A percentile compares a stretch with the other conserved stretches of the same genome.
Evolutionary conservation across 108 stramenopile genomes (phyloP).

Genomic region (Mediolabrus comicus): DNA sequence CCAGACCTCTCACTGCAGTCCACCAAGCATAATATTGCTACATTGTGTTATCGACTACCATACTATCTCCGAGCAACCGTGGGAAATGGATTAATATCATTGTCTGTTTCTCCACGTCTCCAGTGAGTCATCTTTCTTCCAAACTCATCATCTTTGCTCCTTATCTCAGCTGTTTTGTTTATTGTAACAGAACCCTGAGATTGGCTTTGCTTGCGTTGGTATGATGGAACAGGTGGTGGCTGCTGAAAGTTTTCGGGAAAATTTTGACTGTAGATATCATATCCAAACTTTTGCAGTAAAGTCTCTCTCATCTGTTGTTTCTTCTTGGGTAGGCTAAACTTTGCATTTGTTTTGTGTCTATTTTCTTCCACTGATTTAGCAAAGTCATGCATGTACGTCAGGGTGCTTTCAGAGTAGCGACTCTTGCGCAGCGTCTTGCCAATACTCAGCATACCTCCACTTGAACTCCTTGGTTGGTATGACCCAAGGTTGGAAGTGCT

Average conservation of each 20-base stretch:
- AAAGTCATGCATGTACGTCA: conserved; percentile 53
- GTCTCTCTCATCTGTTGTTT: conserved; percentile 13
- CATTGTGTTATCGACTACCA: too few relatives aligned
- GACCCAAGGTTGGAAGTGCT: conserved; percentile 48
- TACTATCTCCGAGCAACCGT: conserved; percentile 7
- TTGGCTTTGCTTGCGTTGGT: not conserved
- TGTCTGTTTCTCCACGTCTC: conserved; percentile 60
- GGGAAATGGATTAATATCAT: conserved; percentile 58
- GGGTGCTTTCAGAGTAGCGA: conserved; percentile 50
- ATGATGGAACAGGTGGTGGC: not conserved
- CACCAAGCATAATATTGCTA: too few relatives aligned
- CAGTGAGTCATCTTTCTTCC: conserved; percentile 69
- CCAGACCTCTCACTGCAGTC: too few relatives aligned
- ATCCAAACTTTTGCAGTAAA: conserved; percentile 61
- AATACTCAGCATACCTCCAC: conserved; percentile 34
- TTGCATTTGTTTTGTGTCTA: conserved; percentile 1
- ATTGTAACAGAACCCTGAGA: conserved; percentile 16
- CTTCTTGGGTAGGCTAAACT: not conserved
- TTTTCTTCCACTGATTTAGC: conserved; percentile 29
- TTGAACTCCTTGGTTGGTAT: conserved; percentile 49
- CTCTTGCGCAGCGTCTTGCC: conserved; percentile 56
- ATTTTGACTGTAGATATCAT: conserved; percentile 56
- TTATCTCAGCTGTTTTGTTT: conserved; percentile 49
- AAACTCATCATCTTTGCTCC: conserved; percentile 53
- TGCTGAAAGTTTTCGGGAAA: conserved; percentile 60